Evolutionary conservation across 352 stramenopile species (phyloP), one percentile per base, ranked within the genome.

Genomic region (Phytophthora foliorum): DNA sequence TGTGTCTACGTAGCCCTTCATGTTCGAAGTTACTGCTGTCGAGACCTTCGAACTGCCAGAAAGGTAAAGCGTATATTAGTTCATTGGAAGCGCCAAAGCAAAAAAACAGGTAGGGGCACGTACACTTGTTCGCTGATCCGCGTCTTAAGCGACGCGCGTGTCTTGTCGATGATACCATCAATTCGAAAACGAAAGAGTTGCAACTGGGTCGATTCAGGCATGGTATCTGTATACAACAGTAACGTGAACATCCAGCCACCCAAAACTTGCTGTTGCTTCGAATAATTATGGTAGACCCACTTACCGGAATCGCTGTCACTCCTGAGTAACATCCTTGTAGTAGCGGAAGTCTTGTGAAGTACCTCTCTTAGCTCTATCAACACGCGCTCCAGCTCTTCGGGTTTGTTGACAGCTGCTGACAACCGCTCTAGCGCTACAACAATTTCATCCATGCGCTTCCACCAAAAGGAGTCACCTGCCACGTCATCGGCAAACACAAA

Each of bases 61-160:
- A 41, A 59, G 10, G 13, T 50, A 27, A 45, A 19, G 31, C 13
- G 24, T 44, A 49, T 31, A 32, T 58, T 27, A 38, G 19, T 39
- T 19, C 17, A 55, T 17, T 2, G 13, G 42, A 36, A 57, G 9
- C 9, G 21, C 10, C 61, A 54, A 32, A 24, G 7, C n/a, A 2
- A 34, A 63, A 16, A 52, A 24, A n/a, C 25, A 21, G 8, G 45
- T 5, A 27, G 21, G 22, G 11, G 10, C 22, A 67, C 83, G 58
- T 77, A 89, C 82, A 90, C 84, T 81, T 86, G 81, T 36, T 82
- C 70, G 53, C 74, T 84, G 19, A 90, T 76, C 19, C 70, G 73
- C 21, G 38, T n/a, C 42, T 87, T 85, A 11, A 90, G 48, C 9
- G 74, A 81, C 16, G 69, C 52, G 34, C 76, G 77, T 3, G 76